phyloP scores from a whole-genome alignment of 2,329 filamentous ascomycete species.

The Epichloe scottii region DNA sequence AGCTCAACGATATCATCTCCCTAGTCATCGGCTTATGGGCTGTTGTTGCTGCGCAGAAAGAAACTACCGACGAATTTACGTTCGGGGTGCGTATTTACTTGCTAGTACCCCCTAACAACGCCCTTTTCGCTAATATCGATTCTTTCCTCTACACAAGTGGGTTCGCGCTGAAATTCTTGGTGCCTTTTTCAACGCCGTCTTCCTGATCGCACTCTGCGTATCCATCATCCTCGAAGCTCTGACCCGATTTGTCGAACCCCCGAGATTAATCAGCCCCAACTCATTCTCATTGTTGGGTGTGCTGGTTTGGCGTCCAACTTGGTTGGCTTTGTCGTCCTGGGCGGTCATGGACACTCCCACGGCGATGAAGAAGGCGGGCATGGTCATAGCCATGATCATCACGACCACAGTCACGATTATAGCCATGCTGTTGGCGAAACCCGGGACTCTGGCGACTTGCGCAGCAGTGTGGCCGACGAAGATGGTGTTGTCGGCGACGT shows the following conservation, averaged over 20 bases:
- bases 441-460: constrained; percentile 28
- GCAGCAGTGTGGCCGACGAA: constrained; percentile 38
- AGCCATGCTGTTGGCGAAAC: constrained; percentile 38
- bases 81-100: constrained; percentile 58
- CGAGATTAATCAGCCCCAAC: constrained; percentile 68
- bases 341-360: constrained; percentile 82
- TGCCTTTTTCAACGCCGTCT: constrained; percentile 93
- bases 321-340: constrained; percentile 77
- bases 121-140: constrained; percentile 11
- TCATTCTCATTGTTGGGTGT: constrained; percentile 83
- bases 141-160: constrained; percentile 51
- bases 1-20: constrained; percentile 96
- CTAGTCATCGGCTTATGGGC: constrained; percentile 89
- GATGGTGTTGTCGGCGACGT: constrained; percentile 47
- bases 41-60: constrained; percentile 75
- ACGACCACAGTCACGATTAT: constrained; percentile 25
- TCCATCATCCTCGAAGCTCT: constrained; percentile 94
- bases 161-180: constrained; percentile 94
- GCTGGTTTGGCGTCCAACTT: constrained; percentile 81
- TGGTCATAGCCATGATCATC: constrained; percentile 35
- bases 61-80: constrained; percentile 81
- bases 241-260: constrained; percentile 87
- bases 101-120: neutral
- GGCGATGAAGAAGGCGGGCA: constrained; percentile 43
- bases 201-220: constrained; percentile 88